Base-by-base conservation (phyloP, 495 filamentous ascomycete genomes). In the Lentithecium fluviatile region DNA sequence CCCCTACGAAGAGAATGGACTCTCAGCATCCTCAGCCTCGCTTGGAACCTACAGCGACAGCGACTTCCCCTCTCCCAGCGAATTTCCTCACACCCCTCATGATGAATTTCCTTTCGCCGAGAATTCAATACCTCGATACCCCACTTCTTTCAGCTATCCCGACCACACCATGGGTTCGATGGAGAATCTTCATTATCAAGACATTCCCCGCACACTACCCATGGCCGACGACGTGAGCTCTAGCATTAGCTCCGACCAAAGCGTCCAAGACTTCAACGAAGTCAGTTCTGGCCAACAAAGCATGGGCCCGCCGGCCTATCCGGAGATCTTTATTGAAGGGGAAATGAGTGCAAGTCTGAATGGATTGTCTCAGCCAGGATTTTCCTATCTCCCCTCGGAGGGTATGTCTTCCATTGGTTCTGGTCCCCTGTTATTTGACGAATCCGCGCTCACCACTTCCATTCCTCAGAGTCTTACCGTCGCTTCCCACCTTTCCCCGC, bases 31-130 rank as follows among this genome's bases (percentile, higher is more conserved):
- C 10, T 70, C 75, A 1, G 70, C 71, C 45, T 77, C 75, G 2
- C 38, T 78, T 10, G 73, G 73, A 26, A 74, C 77, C 17, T 80
- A 74, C 59, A 75, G 74, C 24, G 76, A 77, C 43, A 75, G 73
- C 45, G 74, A 75, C 47, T 78, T 71, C 55, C 74, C 72, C 19
- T 74, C 76, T 17, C 78, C 78, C 6, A 58, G 74, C 56, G 76
- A 80, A 55, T 76, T 69, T 48, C 70, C 73, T 19, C 69, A 70
- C 2, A 73, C 72, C 12, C 69, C 73, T 36, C 15, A 12, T 21
- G 68, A 67, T 20, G 70, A 72, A 37, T 63, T 55, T 45, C 62
- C 70, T 29, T 68, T 70, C 38, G 38, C 56, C 36, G 70, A 72
- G 20, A 53, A 65, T 38, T 66, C 66, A 34, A 45, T 65, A 50